Evolutionary conservation across 352 stramenopile species (phyloP).

Genomic region (Pythium inflatum): DNA sequence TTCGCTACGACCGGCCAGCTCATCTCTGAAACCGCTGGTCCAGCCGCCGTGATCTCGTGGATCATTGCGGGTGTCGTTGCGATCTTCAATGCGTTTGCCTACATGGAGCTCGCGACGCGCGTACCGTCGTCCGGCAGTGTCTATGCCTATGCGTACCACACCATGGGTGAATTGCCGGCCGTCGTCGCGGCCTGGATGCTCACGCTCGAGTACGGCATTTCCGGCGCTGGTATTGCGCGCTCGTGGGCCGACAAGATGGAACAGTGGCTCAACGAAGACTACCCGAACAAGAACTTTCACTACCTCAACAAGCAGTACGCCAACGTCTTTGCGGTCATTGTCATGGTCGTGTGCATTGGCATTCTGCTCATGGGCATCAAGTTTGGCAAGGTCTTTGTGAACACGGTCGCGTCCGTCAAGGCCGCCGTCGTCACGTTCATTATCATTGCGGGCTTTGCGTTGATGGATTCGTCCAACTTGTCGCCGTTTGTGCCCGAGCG

Average conservation of each 20-base stretch:
- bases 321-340: slow-evolving; percentile 60
- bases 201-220: slow-evolving; percentile 94
- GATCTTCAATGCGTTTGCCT: slow-evolving; percentile 83
- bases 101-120: slow-evolving; percentile 88
- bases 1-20: slow-evolving; percentile 87
- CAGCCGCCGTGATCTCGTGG: slow-evolving; percentile 83
- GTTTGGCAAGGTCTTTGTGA: slow-evolving; percentile 90
- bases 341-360: slow-evolving; percentile 70
- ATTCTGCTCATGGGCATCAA: slow-evolving; percentile 84
- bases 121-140: slow-evolving; percentile 89
- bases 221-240: slow-evolving; percentile 88
- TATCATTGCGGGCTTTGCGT: slow-evolving; percentile 83
- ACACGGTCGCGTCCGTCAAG: slow-evolving; percentile 86
- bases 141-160: slow-evolving; percentile 94
- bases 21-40: slow-evolving; percentile 77
- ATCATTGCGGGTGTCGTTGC: slow-evolving; percentile 82
- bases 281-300: slow-evolving; percentile 44
- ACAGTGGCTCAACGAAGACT: slow-evolving; percentile 56
- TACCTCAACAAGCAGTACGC: slow-evolving; percentile 64
- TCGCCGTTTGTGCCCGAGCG: slow-evolving; percentile 76
- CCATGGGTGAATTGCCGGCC: slow-evolving; percentile 91
- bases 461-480: slow-evolving; percentile 85
- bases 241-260: slow-evolving; percentile 93
- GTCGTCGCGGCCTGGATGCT: slow-evolving; percentile 87
- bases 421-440: slow-evolving; percentile 91